phyloP scores from a whole-genome alignment of 257 asterid genomes.

The Nicotiana knightiana region DNA sequence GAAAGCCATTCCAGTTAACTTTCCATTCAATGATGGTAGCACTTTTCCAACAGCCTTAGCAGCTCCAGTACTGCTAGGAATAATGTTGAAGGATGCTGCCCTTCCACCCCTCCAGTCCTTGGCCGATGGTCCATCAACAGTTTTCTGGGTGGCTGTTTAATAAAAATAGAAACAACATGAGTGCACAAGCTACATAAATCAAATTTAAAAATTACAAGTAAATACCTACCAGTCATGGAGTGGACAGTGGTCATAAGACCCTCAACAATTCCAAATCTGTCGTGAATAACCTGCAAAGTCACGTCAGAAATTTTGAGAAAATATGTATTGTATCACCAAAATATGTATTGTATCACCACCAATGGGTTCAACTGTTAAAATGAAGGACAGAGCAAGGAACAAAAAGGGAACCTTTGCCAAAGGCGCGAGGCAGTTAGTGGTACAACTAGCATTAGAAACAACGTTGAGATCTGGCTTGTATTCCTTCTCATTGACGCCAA shows the following conservation, averaged over 20 bases:
- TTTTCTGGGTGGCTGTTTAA: constrained; percentile 62
- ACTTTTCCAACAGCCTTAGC: constrained; percentile 85
- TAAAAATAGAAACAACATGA: background rate
- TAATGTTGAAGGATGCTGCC: constrained; percentile 76
- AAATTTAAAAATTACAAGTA: too few relatives aligned
- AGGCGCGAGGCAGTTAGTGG: constrained; percentile 88
- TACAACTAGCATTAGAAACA: constrained; percentile 86
- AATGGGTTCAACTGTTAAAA: background rate
- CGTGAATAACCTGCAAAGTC: constrained; percentile 55
- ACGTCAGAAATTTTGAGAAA: background rate
- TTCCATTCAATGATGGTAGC: constrained; percentile 77
- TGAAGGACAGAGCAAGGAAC: background rate
- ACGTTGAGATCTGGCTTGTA: constrained; percentile 56
- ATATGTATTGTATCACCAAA: background rate
- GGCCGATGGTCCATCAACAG: constrained; percentile 83
- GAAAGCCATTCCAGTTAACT: constrained; percentile 88
- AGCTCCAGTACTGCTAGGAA: constrained; percentile 89
- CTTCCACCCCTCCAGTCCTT: constrained; percentile 94
- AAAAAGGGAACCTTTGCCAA: constrained; percentile 54
- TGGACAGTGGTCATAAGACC: constrained; percentile 90
- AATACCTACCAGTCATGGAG: constrained; percentile 56
- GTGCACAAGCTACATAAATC: background rate
- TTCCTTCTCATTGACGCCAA: constrained; percentile 73
- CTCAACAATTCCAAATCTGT: constrained; percentile 74
- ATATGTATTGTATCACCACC: background rate